phyloP scores from a whole-genome alignment of 108 stramenopile species.

The Bacterosira constricta region DNA sequence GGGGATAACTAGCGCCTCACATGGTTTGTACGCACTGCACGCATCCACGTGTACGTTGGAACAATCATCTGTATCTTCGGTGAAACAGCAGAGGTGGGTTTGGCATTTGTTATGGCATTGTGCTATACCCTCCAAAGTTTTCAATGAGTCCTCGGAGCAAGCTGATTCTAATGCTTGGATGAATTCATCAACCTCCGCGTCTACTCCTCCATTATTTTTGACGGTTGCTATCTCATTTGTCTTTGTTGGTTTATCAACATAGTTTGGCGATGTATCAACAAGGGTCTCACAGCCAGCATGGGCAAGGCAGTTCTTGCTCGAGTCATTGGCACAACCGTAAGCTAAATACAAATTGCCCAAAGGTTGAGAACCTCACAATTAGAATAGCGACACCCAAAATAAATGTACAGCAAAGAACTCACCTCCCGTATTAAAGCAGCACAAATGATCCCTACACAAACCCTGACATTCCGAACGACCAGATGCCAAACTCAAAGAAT shows the following conservation, averaged over 20 bases:
- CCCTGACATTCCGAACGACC: constrained; percentile 30
- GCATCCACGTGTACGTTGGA: background rate
- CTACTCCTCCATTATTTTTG: background rate
- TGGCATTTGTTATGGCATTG: constrained; percentile 22
- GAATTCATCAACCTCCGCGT: constrained; percentile 8
- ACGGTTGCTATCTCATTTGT: background rate
- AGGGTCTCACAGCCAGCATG: constrained; percentile 39
- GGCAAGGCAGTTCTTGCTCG: constrained; percentile 32
- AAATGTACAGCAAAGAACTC: background rate
- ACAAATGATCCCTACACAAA: constrained; percentile 27
- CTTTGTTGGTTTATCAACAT: background rate
- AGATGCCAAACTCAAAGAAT: constrained; percentile 3
- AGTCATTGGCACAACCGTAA: constrained; percentile 29
- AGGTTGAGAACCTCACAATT: background rate
- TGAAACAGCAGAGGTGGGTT: constrained; percentile 28
- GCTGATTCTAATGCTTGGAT: constrained; percentile 3
- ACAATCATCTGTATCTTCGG: constrained; percentile 19
- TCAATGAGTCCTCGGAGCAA: constrained; percentile 11
- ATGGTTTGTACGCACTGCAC: constrained; percentile 17
- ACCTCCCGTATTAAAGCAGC: constrained; percentile 35
- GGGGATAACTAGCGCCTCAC: constrained; percentile 13
- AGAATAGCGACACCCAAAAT: background rate
- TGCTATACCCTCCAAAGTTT: constrained; percentile 13
- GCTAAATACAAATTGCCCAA: background rate
- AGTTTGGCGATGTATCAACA: constrained; percentile 12